Conservation (phyloP, 2,329 filamentous ascomycete species). For the Colletotrichum ledebouriae region DNA sequence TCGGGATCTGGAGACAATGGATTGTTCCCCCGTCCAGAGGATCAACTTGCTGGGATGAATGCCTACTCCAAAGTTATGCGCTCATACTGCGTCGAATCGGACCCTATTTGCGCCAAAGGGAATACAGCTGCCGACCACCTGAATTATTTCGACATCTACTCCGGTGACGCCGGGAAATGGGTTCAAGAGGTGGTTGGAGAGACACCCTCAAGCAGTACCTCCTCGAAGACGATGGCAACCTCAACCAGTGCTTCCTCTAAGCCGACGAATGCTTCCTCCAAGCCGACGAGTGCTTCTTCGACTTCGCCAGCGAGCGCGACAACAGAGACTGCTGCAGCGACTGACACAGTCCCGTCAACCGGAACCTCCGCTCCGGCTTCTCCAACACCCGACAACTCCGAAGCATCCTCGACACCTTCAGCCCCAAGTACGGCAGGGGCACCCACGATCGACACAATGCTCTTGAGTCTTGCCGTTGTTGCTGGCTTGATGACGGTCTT, state of each 20-base stretch:
- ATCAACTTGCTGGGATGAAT: slow-evolving; percentile 48
- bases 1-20: slow-evolving; percentile 46
- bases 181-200: slow-evolving; percentile 29
- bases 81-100: slow-evolving; percentile 53
- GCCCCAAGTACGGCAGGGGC: neutral
- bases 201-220: slow-evolving; percentile 5
- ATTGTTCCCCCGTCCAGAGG: slow-evolving; percentile 49
- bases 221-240: neutral
- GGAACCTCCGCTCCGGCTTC: neutral
- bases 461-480: neutral
- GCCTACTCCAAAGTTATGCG: slow-evolving; percentile 48
- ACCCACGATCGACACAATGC: neutral
- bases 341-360: neutral
- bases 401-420: neutral
- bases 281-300: slow-evolving; percentile 1
- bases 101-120: slow-evolving; percentile 56
- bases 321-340: neutral
- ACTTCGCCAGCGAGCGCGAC: slow-evolving; percentile 1
- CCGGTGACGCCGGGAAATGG: slow-evolving; percentile 35
- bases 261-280: neutral
- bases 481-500: neutral
- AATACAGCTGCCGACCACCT: slow-evolving; percentile 50
- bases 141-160: slow-evolving; percentile 49
- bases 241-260: slow-evolving; percentile 3
- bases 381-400: slow-evolving; percentile 11